Evolutionary conservation across 1,284 basidiomycete species (phyloP), one percentile per base, ranked within the genome.

Genomic region (Ustilago crameri): DNA sequence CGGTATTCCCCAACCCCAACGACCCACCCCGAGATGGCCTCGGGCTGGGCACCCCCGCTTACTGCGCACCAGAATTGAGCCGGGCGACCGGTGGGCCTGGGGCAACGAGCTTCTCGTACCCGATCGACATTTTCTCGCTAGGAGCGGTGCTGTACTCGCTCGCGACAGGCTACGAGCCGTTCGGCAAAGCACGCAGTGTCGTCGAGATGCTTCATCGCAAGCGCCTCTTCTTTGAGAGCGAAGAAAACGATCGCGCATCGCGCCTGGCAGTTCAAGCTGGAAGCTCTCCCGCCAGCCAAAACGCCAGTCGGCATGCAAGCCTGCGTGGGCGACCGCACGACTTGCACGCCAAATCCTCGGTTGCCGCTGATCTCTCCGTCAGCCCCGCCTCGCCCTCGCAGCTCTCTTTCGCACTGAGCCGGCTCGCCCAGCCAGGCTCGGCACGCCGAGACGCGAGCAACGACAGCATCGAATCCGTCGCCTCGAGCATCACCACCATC

Each of bases 161-260:
- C 9, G 81, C 81, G 5, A 75, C 65, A 3, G 81, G 79, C 17
- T 68, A 63, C 14, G 79, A 79, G 48, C 78, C 81, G 4, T 79
- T 75, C 53, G 59, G 71, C 44, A 75, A 75, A 32, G 77, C 77
- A 2, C 44, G 62, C 41, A 75, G 72, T 50, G 69, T 81, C 30
- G 67, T 82, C 24, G 81, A 81, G 44, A 78, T 82, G 64, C 64
- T 81, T 17, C 73, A 81, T 30, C 70, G 81, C 35, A 81, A 82
- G 43, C 57, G 63, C 5, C 51, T 60, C 27, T 82, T 82, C 32
- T 82, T 82, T 42, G 61, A 75, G 15, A 72, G 60, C n/a, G 81
- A 82, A 42, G 81, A 82, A 46, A 63, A 76, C 38, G 80, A 80
- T 37, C 75, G 81, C 23, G 62, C 76, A 14, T 59, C 68, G 1